phyloP scores from a whole-genome alignment of 192 early-diverging fungal species.

The Rhizophagus prolifer region DNA sequence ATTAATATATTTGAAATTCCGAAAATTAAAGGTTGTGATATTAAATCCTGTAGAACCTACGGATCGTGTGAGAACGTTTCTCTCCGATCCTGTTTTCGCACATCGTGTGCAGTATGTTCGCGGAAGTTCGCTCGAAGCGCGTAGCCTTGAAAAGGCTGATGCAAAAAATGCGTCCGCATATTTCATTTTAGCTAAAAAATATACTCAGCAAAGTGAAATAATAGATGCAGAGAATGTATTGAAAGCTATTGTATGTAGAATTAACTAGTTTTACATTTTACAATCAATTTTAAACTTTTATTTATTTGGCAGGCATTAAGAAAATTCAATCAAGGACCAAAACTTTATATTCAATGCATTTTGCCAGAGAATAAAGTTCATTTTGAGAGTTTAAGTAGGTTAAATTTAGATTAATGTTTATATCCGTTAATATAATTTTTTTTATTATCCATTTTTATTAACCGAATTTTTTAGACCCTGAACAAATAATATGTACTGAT shows the following conservation, averaged over 20 bases:
- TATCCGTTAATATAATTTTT: neutral
- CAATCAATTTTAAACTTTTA: neutral
- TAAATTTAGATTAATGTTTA: neutral
- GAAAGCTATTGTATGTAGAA: slow-evolving; percentile 22
- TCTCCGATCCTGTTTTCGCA: slow-evolving; percentile 27
- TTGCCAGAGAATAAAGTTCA: slow-evolving; percentile 33
- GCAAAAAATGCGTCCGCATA: slow-evolving; percentile 28
- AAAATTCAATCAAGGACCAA: slow-evolving; percentile 28
- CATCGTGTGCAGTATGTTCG: slow-evolving; percentile 31
- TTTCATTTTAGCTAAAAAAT: slow-evolving; percentile 32
- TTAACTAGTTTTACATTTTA: neutral
- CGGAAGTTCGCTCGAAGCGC: slow-evolving; percentile 29
- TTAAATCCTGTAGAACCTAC: slow-evolving; percentile 28
- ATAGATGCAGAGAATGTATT: slow-evolving; percentile 34
- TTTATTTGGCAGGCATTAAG: slow-evolving; percentile 18
- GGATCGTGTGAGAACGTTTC: slow-evolving; percentile 26
- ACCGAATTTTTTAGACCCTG: slow-evolving; percentile 5
- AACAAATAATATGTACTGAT: slow-evolving; percentile 31
- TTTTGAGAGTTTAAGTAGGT: slow-evolving; percentile 32
- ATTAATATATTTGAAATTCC: neutral
- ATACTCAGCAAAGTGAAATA: slow-evolving; percentile 28
- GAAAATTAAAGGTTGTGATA: slow-evolving; percentile 22
- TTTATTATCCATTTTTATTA: neutral
- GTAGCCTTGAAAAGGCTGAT: slow-evolving; percentile 16
- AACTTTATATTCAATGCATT: slow-evolving; percentile 32